Base-by-base conservation (phyloP, 1,139 yeast genomes). In the Chernovozyma aurita region DNA sequence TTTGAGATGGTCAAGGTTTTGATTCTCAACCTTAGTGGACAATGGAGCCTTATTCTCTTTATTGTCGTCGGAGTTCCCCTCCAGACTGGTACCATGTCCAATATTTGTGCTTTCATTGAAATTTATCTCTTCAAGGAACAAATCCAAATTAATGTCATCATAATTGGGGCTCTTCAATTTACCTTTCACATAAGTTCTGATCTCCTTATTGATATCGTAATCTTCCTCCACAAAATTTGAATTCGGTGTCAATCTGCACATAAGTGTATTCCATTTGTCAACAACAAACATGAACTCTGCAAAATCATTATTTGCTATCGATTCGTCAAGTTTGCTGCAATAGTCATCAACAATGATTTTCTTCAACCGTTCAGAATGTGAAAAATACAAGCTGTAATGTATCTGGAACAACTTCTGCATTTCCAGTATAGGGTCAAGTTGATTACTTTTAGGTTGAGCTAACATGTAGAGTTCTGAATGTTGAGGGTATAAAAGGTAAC, bases 391-490 rank as follows among this genome's bases (percentile, higher is more conserved):
- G 3, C 68, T 57, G 38, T 53, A 65, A 42, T 70, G 74, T 18
- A 69, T 62, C 55, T 66, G 70, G 39, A 69, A 62, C 7, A 69
- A 45, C 43, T 63, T 75, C 17, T 83, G 85, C 33, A 87, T 72
- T 50, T 88, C 96, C 33, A 69, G 72, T 44, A 84, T 63, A 3
- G 95, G 92, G 49, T 85, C 80, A 41, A 82, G 65, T 43, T 78
- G 85, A 37, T 75, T 74, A 34, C 67, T 62, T 42, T 73, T 74
- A 3, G 79, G 77, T 9, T 53, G 62, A 1, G 70, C 74, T 32
- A 70, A 52, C 12, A 68, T 41, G 41, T 59, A 70, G 50, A 60
- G 61, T 43, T 70, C 76, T 29, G 49, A 50, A 41, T 68, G 73
- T 36, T 61, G 57, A 0, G 75, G 75, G 40, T 68, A 66, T 18